Evolutionary conservation across 73 alveolate genomes (phyloP).

Genomic region (Blepharisma stoltei): DNA sequence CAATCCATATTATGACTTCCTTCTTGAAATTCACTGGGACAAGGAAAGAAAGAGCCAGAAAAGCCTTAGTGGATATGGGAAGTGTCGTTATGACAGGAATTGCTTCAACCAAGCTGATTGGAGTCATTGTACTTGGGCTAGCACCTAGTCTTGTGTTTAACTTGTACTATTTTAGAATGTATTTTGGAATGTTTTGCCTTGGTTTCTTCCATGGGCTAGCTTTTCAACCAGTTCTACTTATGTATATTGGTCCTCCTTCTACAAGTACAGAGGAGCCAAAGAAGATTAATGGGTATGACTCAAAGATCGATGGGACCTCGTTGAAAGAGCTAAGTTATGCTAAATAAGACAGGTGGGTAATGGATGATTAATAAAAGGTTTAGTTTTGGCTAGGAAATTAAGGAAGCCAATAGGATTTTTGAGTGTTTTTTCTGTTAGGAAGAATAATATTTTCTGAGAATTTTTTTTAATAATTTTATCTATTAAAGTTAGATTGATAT

Average conservation of each 20-base stretch:
- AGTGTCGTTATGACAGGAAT: constrained; percentile 87
- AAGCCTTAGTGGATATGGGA: constrained; percentile 82
- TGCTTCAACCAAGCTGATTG: constrained; percentile 87
- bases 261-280: no score
- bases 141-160: constrained; percentile 85
- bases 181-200: constrained; percentile 70
- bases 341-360: no score
- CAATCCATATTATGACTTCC: constrained; percentile 83
- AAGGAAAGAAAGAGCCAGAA: constrained; percentile 75
- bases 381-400: no score
- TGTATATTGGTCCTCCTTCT: constrained; percentile 50
- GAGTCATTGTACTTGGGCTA: constrained; percentile 86
- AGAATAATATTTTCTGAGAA: no score
- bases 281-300: no score
- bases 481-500: no score
- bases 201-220: constrained; percentile 86
- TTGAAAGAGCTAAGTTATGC: no score
- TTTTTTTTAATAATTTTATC: no score
- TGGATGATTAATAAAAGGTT: no score
- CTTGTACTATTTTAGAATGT: constrained; percentile 93
- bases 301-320: no score
- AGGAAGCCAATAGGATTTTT: no score
- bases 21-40: constrained; percentile 74
- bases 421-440: no score
- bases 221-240: constrained; percentile 63